These are phyloP conservation scores for Aureobasidium sp. DNA, from an alignment of 2,329 filamentous ascomycete genomes.

Conservation along the genomic window DNA sequence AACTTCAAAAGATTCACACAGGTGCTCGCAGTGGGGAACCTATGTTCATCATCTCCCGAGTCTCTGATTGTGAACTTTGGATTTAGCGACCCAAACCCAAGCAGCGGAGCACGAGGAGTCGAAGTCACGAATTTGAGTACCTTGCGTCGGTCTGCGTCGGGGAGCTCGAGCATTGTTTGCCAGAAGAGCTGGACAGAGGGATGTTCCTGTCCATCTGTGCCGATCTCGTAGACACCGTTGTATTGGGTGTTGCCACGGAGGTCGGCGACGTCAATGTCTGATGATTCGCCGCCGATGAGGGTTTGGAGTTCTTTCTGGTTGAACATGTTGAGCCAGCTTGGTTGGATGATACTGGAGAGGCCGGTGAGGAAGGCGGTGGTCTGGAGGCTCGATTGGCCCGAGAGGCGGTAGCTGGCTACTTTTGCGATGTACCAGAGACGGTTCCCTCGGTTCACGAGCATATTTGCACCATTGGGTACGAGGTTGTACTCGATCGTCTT, in stretches of 20 bases:
- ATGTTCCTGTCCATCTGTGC: slow-evolving; percentile 83
- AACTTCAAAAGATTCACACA: slow-evolving; percentile 94
- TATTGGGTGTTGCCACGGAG: slow-evolving; percentile 78
- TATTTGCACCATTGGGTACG: slow-evolving; percentile 67
- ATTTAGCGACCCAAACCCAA: slow-evolving; percentile 80
- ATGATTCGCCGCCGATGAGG: slow-evolving; percentile 79
- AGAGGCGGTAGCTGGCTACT: slow-evolving; percentile 79
- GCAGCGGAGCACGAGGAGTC: slow-evolving; percentile 78
- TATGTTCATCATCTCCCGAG: slow-evolving; percentile 64
- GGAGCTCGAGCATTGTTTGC: slow-evolving; percentile 72
- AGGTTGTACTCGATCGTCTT: slow-evolving; percentile 67
- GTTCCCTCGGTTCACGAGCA: slow-evolving; percentile 82
- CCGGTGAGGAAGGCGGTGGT: slow-evolving; percentile 83
- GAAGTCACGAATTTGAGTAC: slow-evolving; percentile 95
- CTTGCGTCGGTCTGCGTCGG: slow-evolving; percentile 70
- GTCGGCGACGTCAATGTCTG: slow-evolving; percentile 80
- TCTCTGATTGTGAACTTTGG: slow-evolving; percentile 88
- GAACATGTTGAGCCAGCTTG: slow-evolving; percentile 95
- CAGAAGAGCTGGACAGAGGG: slow-evolving; percentile 82
- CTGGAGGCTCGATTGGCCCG: slow-evolving; percentile 71
- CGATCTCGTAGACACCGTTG: slow-evolving; percentile 79
- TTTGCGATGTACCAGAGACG: slow-evolving; percentile 90
- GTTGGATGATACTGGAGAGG: slow-evolving; percentile 79
- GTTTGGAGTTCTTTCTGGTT: slow-evolving; percentile 93
- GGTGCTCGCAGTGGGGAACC: slow-evolving; percentile 88